These are phyloP conservation scores for Basipetospora chlamydospora DNA, from an alignment of 2,329 filamentous ascomycete genomes.

Conservation along the genomic window DNA sequence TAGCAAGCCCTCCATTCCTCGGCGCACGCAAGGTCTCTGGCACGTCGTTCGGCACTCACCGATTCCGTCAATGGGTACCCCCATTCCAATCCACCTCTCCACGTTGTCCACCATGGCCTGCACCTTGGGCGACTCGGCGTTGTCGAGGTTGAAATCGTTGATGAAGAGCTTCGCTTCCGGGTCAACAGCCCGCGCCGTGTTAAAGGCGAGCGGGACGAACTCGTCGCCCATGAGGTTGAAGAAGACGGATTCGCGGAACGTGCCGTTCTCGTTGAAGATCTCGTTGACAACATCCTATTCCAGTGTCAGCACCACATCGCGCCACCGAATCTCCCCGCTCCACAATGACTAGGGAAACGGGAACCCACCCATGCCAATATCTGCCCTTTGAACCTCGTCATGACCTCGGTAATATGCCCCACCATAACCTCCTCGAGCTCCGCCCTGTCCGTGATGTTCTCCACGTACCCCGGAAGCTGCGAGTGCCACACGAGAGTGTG, in stretches of 20 bases:
- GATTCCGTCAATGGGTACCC: conserved; percentile 52
- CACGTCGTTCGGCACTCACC: conserved; percentile 11
- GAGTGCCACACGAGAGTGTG: conserved; percentile 55
- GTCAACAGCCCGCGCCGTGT: conserved; percentile 52
- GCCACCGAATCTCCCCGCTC: neutral
- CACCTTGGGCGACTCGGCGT: conserved; percentile 41
- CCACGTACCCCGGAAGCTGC: conserved; percentile 45
- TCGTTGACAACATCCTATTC: conserved; percentile 47
- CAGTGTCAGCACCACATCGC: neutral
- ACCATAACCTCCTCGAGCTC: conserved; percentile 40
- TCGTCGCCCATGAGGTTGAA: conserved; percentile 53
- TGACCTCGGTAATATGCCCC: conserved; percentile 43
- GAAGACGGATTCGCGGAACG: conserved; percentile 47
- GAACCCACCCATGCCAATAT: conserved; percentile 35
- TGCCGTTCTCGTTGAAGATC: conserved; percentile 47
- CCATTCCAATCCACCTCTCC: conserved; percentile 45
- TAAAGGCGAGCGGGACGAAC: conserved; percentile 56
- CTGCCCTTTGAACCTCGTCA: conserved; percentile 49
- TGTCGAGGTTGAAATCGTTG: conserved; percentile 60
- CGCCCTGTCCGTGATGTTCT: conserved; percentile 32
- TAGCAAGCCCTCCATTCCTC: too few relatives aligned
- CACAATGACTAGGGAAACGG: neutral
- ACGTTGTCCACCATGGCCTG: conserved; percentile 42
- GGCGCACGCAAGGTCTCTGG: too few relatives aligned
- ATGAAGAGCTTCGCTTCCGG: conserved; percentile 58